Conservation (phyloP, 106 monocot genomes). For the Allium cepa region DNA sequence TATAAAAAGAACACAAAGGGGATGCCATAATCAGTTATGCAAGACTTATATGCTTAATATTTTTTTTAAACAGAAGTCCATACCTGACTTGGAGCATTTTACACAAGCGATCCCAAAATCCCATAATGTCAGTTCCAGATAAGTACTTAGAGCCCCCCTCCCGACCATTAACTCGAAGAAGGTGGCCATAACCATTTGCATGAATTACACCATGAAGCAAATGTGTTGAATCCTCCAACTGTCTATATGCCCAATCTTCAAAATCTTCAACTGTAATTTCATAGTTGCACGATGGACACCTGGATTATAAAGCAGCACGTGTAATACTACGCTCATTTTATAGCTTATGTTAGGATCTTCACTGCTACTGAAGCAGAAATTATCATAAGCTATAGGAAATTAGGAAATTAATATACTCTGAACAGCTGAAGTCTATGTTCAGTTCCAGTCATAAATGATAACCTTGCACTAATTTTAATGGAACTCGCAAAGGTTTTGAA, state of each 20-base stretch:
- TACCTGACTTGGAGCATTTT: constrained; percentile 75
- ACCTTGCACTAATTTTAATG: no score
- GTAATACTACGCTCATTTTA: no score
- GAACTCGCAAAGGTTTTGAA: no score
- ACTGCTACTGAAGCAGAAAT: no score
- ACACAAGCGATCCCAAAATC: constrained; percentile 90
- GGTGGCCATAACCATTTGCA: constrained; percentile 85
- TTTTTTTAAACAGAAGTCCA: neutral
- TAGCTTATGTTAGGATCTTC: no score
- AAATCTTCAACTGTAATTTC: constrained; percentile 36
- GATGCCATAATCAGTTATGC: neutral
- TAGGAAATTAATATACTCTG: no score
- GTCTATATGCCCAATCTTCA: constrained; percentile 41
- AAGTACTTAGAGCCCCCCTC: constrained; percentile 75
- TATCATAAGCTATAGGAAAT: no score
- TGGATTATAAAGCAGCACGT: constrained; percentile 5
- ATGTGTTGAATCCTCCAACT: constrained; percentile 65
- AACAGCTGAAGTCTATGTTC: no score
- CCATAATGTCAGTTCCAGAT: constrained; percentile 67
- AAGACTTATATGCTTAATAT: neutral
- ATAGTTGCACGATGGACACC: constrained; percentile 56
- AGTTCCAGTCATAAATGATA: no score
- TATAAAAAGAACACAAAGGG: neutral
- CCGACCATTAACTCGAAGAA: constrained; percentile 77
- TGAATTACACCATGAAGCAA: constrained; percentile 88